Conservation (phyloP, 2,329 filamentous ascomycete genomes). For the Hirsutella minnesotensis region DNA sequence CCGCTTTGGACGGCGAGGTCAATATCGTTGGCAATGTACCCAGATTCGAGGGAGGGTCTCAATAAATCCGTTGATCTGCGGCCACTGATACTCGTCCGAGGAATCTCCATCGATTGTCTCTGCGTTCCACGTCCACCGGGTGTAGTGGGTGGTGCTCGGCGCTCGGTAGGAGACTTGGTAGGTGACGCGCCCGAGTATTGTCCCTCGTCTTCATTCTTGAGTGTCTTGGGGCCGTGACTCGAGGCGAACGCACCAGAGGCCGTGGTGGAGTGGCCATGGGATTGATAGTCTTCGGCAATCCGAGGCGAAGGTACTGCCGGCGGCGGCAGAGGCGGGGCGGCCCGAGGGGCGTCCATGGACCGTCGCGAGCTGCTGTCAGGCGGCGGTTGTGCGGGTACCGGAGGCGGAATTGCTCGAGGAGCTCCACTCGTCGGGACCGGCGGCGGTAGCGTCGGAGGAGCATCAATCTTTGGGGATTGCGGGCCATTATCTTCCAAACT, state of each 20-base stretch:
- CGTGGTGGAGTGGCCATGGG: conserved; percentile 41
- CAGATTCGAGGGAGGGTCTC: conserved; percentile 64
- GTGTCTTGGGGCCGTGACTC: conserved; percentile 21
- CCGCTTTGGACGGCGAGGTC: conserved; percentile 62
- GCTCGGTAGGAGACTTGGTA: conserved; percentile 31
- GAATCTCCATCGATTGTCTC: conserved; percentile 23
- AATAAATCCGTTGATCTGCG: conserved; percentile 62
- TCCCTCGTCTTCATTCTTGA: conserved; percentile 32
- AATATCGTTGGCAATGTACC: conserved; percentile 79
- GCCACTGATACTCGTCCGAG: conserved; percentile 25
- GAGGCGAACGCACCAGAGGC: conserved; percentile 13
- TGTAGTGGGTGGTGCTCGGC: conserved; percentile 30
- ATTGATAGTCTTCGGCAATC: conserved; percentile 58
- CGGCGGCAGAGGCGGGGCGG: conserved; percentile 47
- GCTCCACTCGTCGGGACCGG: conserved; percentile 42
- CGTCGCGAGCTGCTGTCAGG: conserved; percentile 40
- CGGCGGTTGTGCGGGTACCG: conserved; percentile 49
- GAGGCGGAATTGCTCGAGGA: conserved; percentile 51
- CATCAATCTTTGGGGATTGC: conserved; percentile 39
- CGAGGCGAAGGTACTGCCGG: conserved; percentile 18
- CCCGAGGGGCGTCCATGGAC: conserved; percentile 61
- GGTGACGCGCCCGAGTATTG: conserved; percentile 37
- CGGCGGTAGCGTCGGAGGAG: conserved; percentile 36
- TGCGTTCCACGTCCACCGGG: conserved; percentile 11
- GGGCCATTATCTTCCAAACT: conserved; percentile 61